Conservation (phyloP, 306 rosid genomes). For the Trifolium subterraneum region DNA sequence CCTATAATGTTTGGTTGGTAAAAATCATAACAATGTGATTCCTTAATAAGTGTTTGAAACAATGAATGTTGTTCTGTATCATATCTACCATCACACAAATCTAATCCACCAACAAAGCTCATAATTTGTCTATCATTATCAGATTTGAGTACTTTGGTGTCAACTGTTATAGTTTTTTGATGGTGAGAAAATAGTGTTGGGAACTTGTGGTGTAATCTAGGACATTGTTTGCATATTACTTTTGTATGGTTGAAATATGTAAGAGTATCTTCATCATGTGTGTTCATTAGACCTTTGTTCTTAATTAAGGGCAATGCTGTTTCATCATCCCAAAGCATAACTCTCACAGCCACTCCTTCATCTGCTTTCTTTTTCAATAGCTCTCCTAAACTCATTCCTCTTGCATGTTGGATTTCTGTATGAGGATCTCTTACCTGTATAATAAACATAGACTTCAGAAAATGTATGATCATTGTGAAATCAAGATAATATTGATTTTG, state of each 20-base stretch:
- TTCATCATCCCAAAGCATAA: constrained; percentile 93
- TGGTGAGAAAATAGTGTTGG: constrained; percentile 88
- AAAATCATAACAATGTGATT: constrained; percentile 71
- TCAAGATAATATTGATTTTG: too few relatives aligned
- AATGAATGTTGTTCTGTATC: constrained; percentile 88
- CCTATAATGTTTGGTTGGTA: constrained; percentile 77
- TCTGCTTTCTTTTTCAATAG: constrained; percentile 80
- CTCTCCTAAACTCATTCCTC: constrained; percentile 79
- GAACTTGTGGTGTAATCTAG: constrained; percentile 63
- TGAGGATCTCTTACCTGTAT: constrained; percentile 80
- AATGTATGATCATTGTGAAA: background rate
- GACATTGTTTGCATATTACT: constrained; percentile 82
- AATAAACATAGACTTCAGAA: constrained; percentile 13
- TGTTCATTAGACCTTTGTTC: constrained; percentile 72
- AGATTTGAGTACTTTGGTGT: constrained; percentile 48
- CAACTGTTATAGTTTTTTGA: constrained; percentile 77
- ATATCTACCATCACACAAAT: constrained; percentile 83
- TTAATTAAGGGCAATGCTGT: constrained; percentile 75
- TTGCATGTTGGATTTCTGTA: constrained; percentile 75
- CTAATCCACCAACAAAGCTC: constrained; percentile 90
- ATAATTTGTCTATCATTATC: constrained; percentile 61
- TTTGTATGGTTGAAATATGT: constrained; percentile 69
- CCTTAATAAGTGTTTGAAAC: constrained; percentile 70
- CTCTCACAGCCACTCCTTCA: constrained; percentile 88
- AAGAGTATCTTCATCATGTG: constrained; percentile 78